Evolutionary conservation across 75 land plant species (phyloP), one percentile per base, ranked within the genome.

Genomic region (Pinus albicaulis): DNA sequence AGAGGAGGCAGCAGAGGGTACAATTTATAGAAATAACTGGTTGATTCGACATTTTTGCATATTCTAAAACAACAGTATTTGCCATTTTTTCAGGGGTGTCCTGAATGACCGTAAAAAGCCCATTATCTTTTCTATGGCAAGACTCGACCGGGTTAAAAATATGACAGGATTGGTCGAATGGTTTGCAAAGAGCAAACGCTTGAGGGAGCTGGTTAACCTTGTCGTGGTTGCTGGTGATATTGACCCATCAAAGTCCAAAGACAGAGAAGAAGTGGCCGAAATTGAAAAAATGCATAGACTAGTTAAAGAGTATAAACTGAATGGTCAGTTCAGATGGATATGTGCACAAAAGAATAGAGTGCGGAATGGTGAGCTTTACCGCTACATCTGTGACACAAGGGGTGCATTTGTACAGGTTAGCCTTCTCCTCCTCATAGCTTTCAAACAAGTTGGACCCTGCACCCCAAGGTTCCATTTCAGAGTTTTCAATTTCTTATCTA

Each of bases 121-220:
- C 14, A 89, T 91, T 17, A 84, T 91, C 59, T 91, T 91, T 75
- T 86, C 92, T 12, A 91, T 91, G 92, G 92, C 91, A 22, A 85
- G 92, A 24, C 82, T 91, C 17, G 91, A 91, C 77, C 74, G 86
- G 12, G 89, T 89, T 70, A 91, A 91, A 72, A 91, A 91, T 77
- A 79, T 91, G 48, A 83, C 86, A 7, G 92, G 92, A 17, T 81
- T 91, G 13, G 91, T 91, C 28, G 92, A 91, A 53, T 79, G 69
- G 83, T 91, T 78, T 82, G 92, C 74, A 22, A 83, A 89, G 83
- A 86, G 79, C 75, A 7, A 58, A 11, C 56, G 76, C 59, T 60
- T 91, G 22, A 80, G 89, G 65, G 81, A 86, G 41, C 72, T 86
- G 41, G 89, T 76, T 12, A 91, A 89, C 77, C 92, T 91, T 15